A percentile compares a stretch with the other conserved stretches of the same genome.
Conservation (phyloP, 1,139 yeast genomes). For the Ogataea hybrid region DNA sequence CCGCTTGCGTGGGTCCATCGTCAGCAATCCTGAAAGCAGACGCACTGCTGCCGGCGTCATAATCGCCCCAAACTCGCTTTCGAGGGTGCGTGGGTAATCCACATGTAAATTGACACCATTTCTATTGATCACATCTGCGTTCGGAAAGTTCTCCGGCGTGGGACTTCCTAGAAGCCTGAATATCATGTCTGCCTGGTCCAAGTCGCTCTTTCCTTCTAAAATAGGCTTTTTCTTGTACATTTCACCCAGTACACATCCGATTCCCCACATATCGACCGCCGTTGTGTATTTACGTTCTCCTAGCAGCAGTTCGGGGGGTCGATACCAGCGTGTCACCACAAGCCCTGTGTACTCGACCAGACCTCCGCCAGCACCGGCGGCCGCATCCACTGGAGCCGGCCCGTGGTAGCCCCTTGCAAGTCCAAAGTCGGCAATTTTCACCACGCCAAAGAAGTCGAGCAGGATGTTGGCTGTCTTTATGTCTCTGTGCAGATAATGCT, state of each 20-base stretch:
- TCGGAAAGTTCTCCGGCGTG: slow-evolving; percentile 59
- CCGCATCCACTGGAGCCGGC: slow-evolving; percentile 46
- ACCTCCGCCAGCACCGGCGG: slow-evolving; percentile 67
- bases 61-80: slow-evolving; percentile 40
- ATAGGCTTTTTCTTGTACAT: slow-evolving; percentile 80
- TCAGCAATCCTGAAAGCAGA: slow-evolving; percentile 53
- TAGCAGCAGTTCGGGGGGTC: slow-evolving; percentile 89
- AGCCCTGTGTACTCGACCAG: slow-evolving; percentile 77
- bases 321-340: slow-evolving; percentile 96
- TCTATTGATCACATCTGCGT: slow-evolving; percentile 63
- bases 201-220: slow-evolving; percentile 78
- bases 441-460: slow-evolving; percentile 69
- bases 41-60: slow-evolving; percentile 33
- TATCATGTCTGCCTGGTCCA: slow-evolving; percentile 85
- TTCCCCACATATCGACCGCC: slow-evolving; percentile 96
- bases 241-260: slow-evolving; percentile 96
- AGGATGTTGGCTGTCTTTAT: slow-evolving; percentile 92
- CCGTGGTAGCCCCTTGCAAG: slow-evolving; percentile 83
- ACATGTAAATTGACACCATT: slow-evolving; percentile 34
- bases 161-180: slow-evolving; percentile 87
- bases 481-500: slow-evolving; percentile 78
- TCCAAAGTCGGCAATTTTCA: slow-evolving; percentile 94
- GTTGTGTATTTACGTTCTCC: slow-evolving; percentile 89
- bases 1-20: slow-evolving; percentile 68
- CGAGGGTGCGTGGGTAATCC: slow-evolving; percentile 54